These are phyloP conservation scores for Tylopilus orsonianus DNA, from an alignment of 1,284 basidiomycete species.

Conservation along the genomic window DNA sequence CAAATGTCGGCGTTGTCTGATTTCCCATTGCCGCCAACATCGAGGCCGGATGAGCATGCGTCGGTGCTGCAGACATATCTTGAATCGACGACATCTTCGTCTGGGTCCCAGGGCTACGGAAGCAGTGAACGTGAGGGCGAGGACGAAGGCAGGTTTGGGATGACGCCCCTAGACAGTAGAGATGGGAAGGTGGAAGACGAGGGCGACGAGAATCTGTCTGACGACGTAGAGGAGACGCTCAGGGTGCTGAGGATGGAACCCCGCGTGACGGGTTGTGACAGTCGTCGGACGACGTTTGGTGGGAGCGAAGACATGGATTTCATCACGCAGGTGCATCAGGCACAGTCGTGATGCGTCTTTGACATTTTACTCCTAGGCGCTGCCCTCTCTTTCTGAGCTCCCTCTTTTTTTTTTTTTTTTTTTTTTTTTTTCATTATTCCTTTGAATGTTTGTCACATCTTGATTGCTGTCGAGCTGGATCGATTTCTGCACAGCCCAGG, in stretches of 20 bases:
- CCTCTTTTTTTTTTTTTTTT: slow-evolving; percentile 6
- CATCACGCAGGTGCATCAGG: slow-evolving; percentile 15
- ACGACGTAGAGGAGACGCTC: slow-evolving; percentile 17
- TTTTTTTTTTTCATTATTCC: background rate
- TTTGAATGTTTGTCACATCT: no score
- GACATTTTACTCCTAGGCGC: background rate
- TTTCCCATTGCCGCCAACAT: slow-evolving; percentile 61
- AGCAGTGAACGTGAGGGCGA: background rate
- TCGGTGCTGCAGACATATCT: slow-evolving; percentile 49
- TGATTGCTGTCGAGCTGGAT: no score
- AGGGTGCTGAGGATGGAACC: slow-evolving; percentile 10
- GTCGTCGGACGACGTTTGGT: slow-evolving; percentile 30
- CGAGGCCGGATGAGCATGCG: slow-evolving; percentile 30
- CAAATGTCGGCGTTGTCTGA: slow-evolving; percentile 73
- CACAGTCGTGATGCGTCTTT: background rate
- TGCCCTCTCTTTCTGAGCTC: background rate
- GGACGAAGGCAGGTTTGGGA: background rate
- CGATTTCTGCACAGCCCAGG: no score
- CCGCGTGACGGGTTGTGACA: slow-evolving; percentile 15
- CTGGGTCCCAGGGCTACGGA: slow-evolving; percentile 1
- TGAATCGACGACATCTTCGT: slow-evolving; percentile 26
- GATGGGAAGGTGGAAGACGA: background rate
- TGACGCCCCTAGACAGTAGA: no score
- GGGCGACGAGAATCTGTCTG: slow-evolving; percentile 1
- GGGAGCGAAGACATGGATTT: slow-evolving; percentile 30